Conservation (phyloP, 495 filamentous ascomycete genomes). For the Hypomontagnella monticulosa region DNA sequence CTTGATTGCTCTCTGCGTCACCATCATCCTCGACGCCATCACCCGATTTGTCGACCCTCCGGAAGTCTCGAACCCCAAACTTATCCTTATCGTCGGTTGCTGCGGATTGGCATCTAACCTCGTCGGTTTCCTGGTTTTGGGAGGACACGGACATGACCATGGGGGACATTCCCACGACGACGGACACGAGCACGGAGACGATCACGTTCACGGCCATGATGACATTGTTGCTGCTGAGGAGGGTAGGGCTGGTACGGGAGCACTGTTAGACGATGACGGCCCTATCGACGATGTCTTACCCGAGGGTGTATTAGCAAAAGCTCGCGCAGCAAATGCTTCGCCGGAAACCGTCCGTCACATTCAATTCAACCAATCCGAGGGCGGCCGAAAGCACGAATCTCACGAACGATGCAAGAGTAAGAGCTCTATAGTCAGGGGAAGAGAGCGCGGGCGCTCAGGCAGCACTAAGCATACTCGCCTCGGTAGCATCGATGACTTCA, state of each 20-base stretch:
- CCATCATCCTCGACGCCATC: slow-evolving; percentile 94
- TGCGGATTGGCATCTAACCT: slow-evolving; percentile 90
- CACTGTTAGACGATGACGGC: slow-evolving; percentile 41
- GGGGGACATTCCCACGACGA: slow-evolving; percentile 59
- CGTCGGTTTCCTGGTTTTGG: slow-evolving; percentile 86
- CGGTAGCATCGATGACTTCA: slow-evolving; percentile 74
- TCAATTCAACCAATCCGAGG: slow-evolving; percentile 42
- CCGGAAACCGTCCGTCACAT: slow-evolving; percentile 48
- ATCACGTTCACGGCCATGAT: slow-evolving; percentile 49
- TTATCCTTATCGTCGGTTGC: slow-evolving; percentile 89
- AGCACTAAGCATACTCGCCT: slow-evolving; percentile 61
- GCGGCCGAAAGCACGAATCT: slow-evolving; percentile 12
- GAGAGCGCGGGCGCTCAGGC: slow-evolving; percentile 63
- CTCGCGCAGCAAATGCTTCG: slow-evolving; percentile 41
- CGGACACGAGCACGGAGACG: slow-evolving; percentile 53
- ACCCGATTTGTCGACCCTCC: slow-evolving; percentile 90
- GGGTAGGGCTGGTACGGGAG: slow-evolving; percentile 31
- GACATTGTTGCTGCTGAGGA: slow-evolving; percentile 43
- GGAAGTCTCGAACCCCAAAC: slow-evolving; percentile 79
- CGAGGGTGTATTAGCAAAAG: slow-evolving; percentile 50
- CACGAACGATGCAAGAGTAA: slow-evolving; percentile 47
- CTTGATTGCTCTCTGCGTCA: slow-evolving; percentile 91
- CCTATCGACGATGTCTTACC: slow-evolving; percentile 56
- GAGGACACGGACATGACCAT: slow-evolving; percentile 87
- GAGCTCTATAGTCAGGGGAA: slow-evolving; percentile 48